Percentiles rank a stretch among this genome's conserved stretches.
Conservation (phyloP, 257 asterid species). For the Nicotiana attenuata region DNA sequence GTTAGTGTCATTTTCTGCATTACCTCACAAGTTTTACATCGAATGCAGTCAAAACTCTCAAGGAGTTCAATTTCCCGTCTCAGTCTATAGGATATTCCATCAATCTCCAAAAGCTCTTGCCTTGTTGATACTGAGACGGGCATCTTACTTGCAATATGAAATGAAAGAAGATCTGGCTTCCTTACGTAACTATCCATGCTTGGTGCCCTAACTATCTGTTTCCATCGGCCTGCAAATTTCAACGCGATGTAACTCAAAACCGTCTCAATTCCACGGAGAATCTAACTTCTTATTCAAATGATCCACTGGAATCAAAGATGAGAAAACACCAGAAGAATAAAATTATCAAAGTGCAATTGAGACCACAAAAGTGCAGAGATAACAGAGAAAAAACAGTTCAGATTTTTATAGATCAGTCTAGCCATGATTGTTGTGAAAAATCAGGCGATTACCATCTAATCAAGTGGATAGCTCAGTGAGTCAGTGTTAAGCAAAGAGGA, state of each 20-base stretch:
- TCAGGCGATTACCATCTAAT: background rate
- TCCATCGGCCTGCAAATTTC: conserved; percentile 79
- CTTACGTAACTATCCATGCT: conserved; percentile 64
- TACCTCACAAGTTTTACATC: conserved; percentile 87
- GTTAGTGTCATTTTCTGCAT: background rate
- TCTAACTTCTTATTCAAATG: background rate
- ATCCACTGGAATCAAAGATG: background rate
- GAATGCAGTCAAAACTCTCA: conserved; percentile 75
- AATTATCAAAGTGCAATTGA: background rate
- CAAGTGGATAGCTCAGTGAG: background rate
- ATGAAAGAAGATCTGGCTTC: conserved; percentile 92
- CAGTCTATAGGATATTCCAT: conserved; percentile 87
- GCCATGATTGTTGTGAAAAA: conserved; percentile 4
- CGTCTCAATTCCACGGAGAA: background rate
- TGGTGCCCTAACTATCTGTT: conserved; percentile 73
- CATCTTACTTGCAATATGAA: conserved; percentile 90
- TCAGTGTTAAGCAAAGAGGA: background rate
- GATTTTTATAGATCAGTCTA: background rate
- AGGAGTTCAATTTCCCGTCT: conserved; percentile 86
- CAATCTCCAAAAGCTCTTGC: conserved; percentile 97
- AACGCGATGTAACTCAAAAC: background rate
- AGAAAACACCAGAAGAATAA: background rate
- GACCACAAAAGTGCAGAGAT: background rate
- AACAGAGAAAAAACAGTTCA: background rate
- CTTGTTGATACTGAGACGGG: conserved; percentile 82